These are phyloP conservation scores for Cymbopogon citratus DNA, from an alignment of 176 grass and related monocot species.

Conservation along the genomic window DNA sequence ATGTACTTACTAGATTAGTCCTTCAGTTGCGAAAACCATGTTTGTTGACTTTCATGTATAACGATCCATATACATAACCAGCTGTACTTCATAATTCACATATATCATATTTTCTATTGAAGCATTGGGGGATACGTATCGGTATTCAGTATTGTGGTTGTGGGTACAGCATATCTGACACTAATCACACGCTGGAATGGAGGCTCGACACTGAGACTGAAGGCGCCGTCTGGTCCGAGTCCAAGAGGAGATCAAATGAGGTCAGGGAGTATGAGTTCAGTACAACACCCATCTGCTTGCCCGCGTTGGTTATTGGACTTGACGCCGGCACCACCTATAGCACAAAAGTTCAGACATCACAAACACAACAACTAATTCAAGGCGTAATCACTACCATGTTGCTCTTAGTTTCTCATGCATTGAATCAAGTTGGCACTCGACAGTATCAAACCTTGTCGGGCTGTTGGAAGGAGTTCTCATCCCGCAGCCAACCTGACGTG, in stretches of 20 bases:
- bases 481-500: slow-evolving; percentile 50
- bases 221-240: background rate
- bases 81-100: background rate
- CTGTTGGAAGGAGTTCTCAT: slow-evolving; percentile 90
- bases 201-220: background rate
- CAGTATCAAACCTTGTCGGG: slow-evolving; percentile 68
- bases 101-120: background rate
- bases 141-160: background rate
- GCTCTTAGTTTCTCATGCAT: background rate
- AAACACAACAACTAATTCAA: background rate
- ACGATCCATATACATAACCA: background rate
- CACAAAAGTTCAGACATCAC: slow-evolving; percentile 24
- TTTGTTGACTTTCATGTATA: background rate
- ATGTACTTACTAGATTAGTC: too few species aligned
- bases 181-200: slow-evolving; percentile 20
- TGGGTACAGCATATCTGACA: background rate
- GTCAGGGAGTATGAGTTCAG: slow-evolving; percentile 64
- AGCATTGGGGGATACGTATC: background rate
- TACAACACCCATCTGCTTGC: slow-evolving; percentile 43
- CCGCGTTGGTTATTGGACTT: slow-evolving; percentile 55
- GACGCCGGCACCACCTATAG: slow-evolving; percentile 56
- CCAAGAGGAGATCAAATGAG: slow-evolving; percentile 70
- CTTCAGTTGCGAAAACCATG: background rate
- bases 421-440: background rate
- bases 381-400: background rate